Evolutionary conservation across 805 yeast genomes (phyloP).

Genomic region (Metschnikowia vanudenii): DNA sequence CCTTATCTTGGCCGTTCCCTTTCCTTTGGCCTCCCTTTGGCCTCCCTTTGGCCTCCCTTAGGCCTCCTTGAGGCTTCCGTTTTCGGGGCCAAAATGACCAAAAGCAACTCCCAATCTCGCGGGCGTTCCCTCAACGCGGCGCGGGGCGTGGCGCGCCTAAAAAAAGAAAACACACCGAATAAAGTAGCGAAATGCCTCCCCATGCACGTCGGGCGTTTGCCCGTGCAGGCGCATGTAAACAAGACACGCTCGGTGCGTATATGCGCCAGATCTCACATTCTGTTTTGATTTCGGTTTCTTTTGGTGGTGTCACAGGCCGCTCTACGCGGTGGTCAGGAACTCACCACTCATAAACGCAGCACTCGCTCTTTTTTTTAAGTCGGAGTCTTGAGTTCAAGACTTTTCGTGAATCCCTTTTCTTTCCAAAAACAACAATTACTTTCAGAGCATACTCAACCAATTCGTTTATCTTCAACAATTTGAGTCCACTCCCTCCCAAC

Average conservation of each 20-base stretch:
- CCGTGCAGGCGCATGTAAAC: constrained; percentile 14
- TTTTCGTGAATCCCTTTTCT: neutral
- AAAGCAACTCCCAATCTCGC: too few relatives aligned
- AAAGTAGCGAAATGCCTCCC: too few relatives aligned
- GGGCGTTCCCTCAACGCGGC: too few relatives aligned
- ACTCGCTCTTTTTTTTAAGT: neutral
- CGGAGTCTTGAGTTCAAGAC: neutral
- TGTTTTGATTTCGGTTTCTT: constrained; percentile 19
- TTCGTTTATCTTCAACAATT: too few relatives aligned
- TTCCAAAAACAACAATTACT: too few relatives aligned
- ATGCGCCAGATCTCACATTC: constrained; percentile 7
- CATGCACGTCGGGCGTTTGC: neutral
- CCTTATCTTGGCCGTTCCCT: too few relatives aligned
- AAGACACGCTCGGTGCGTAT: constrained; percentile 18
- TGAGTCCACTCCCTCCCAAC: too few relatives aligned
- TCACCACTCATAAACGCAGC: neutral
- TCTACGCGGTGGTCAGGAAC: constrained; percentile 5
- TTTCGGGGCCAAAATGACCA: too few relatives aligned
- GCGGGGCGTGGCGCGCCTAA: neutral
- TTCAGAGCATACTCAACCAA: neutral
- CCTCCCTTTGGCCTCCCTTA: too few relatives aligned
- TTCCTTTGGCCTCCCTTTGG: too few relatives aligned
- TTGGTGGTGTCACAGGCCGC: constrained; percentile 7
- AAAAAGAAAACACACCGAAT: neutral
- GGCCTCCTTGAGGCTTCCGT: too few relatives aligned